phyloP scores from a whole-genome alignment of 495 filamentous ascomycete genomes.

The Cairneyella variabilis region DNA sequence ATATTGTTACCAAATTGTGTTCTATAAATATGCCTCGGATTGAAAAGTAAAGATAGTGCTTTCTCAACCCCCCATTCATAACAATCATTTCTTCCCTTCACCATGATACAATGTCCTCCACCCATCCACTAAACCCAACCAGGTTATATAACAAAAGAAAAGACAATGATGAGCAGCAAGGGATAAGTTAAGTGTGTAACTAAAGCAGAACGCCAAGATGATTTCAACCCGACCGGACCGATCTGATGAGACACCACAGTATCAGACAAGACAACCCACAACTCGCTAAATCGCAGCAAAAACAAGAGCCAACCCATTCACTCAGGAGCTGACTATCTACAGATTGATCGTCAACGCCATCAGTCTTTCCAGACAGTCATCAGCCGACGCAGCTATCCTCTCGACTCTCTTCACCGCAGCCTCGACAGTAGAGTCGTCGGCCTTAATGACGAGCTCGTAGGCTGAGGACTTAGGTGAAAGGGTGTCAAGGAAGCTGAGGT shows the following conservation, averaged over 20 bases:
- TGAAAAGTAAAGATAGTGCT: neutral
- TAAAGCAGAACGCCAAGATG: neutral
- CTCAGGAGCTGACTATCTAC: constrained; percentile 28
- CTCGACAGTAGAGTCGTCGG: constrained; percentile 37
- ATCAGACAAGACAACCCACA: no score
- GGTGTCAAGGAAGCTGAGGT: constrained; percentile 44
- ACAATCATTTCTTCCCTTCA: neutral
- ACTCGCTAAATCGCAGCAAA: constrained; percentile 26
- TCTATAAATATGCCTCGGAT: neutral
- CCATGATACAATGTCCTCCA: neutral
- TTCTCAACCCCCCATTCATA: neutral
- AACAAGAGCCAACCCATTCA: constrained; percentile 3
- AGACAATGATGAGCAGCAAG: neutral
- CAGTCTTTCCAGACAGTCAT: constrained; percentile 35
- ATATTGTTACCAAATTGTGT: neutral
- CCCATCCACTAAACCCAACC: neutral
- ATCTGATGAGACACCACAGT: no score
- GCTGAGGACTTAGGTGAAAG: constrained; percentile 52
- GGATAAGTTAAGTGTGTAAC: neutral
- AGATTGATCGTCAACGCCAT: constrained; percentile 32
- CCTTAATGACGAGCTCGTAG: constrained; percentile 53
- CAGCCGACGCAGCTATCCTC: constrained; percentile 36
- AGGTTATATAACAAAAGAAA: neutral
- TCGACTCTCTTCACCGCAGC: constrained; percentile 38
- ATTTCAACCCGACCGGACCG: neutral